Base-by-base conservation (phyloP, 768 basidiomycete genomes). In the Hypholoma fasciculare region DNA sequence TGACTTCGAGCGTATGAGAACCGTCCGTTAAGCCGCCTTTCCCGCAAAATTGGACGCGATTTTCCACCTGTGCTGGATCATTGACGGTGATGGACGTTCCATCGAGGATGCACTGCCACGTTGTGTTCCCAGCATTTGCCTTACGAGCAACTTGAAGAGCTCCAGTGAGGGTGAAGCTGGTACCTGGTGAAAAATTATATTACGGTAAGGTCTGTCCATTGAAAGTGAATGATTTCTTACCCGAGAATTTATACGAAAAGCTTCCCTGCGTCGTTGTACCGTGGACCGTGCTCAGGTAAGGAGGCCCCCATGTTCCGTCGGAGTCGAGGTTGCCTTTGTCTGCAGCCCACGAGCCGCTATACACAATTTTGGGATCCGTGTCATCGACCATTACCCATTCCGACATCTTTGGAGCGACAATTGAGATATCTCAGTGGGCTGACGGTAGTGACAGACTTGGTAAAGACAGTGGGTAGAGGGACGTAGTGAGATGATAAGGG, bases 81-180 rank as follows among this genome's bases (percentile, higher is more conserved):
- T 57, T 51, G n/a, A 49, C 54, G 13, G 26, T 47, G 52, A 13
- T 52, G 34, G 46, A 57, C 44, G 26, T 52, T n/a, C 64, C 62
- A 43, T 73, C 72, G 26, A 73, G 52, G 19, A 64, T 61, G 47
- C 72, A 73, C 38, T 67, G 56, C 66, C 65, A 72, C 16, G 51
- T 59, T 1, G 71, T 67, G 51, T 69, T 65, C 12, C 52, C 57
- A 4, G 60, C 58, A 2, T 60, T 53, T 23, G 56, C 43, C 8
- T 52, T 49, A 4, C 56, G 55, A 16, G 56, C 43, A 14, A 64
- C 60, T 42, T 61, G 49, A 6, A 59, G 63, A 8, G 68, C 67
- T 7, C 71, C 69, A 37, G 54, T 60, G 20, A 72, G 48, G 3
- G 43, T 54, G 46, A 69, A 49, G 12, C 27, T 38, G 20, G 58